These are phyloP conservation scores for Amniculicola lignicola DNA, from an alignment of 495 filamentous ascomycete genomes.

Conservation along the genomic window DNA sequence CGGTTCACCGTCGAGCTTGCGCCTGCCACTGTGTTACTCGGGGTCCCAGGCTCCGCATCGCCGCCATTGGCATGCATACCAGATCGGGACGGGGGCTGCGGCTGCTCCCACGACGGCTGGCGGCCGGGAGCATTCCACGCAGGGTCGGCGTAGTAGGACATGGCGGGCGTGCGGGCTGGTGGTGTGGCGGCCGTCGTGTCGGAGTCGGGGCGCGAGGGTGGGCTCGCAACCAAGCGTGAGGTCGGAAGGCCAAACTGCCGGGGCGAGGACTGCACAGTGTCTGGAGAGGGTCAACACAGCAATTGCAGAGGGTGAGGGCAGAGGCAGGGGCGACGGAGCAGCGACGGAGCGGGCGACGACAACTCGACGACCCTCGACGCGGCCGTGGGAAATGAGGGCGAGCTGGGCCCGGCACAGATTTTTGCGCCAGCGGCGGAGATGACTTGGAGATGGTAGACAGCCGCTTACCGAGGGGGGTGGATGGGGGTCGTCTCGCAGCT, in stretches of 20 bases:
- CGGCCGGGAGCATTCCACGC: conserved; percentile 67
- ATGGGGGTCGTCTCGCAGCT: conserved; percentile 1
- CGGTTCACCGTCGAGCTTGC: conserved; percentile 60
- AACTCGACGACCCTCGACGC: too few species aligned
- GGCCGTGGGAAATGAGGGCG: conserved; percentile 12
- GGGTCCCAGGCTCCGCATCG: not conserved
- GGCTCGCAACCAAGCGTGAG: conserved; percentile 19
- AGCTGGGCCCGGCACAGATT: conserved; percentile 25
- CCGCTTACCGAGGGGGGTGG: conserved; percentile 21
- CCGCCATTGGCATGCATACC: conserved; percentile 55
- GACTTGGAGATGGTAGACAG: not conserved
- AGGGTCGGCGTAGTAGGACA: conserved; percentile 91
- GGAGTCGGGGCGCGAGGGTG: conserved; percentile 7
- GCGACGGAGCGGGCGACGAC: not conserved
- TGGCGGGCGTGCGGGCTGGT: conserved; percentile 39
- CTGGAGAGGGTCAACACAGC: conserved; percentile 10
- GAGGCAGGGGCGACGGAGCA: conserved; percentile 1
- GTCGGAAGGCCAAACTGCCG: conserved; percentile 1
- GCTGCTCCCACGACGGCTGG: conserved; percentile 77
- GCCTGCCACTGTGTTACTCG: conserved; percentile 51
- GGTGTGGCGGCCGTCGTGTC: conserved; percentile 11
- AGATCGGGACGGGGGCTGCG: conserved; percentile 79
- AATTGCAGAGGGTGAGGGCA: not conserved
- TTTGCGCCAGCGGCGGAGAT: conserved; percentile 28
- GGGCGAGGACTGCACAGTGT: conserved; percentile 7